phyloP scores from a whole-genome alignment of 495 filamentous ascomycete genomes.

The Bombardia bombarda region DNA sequence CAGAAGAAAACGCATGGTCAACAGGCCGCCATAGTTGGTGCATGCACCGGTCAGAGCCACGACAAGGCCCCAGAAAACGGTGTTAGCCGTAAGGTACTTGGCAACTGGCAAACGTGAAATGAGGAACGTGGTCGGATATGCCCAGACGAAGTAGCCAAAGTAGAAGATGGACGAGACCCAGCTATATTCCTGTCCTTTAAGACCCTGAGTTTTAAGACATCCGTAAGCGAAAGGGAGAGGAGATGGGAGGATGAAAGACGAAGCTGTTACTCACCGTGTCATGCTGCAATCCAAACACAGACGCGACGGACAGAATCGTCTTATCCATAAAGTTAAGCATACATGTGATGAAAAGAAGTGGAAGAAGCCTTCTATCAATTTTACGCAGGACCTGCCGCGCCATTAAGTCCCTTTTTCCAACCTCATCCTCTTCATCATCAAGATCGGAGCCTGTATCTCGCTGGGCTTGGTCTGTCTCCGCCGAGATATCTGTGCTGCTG shows the following conservation, averaged over 20 bases:
- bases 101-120: constrained; percentile 47
- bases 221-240: neutral
- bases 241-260: neutral
- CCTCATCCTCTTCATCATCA: no score
- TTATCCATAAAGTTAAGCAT: constrained; percentile 62
- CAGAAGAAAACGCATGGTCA: constrained; percentile 44
- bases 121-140: constrained; percentile 25
- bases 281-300: constrained; percentile 24
- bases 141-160: constrained; percentile 24
- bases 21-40: constrained; percentile 58
- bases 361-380: constrained; percentile 30
- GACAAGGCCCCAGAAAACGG: constrained; percentile 54
- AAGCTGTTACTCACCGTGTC: neutral
- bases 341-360: constrained; percentile 52
- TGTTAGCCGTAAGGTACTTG: constrained; percentile 48
- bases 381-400: constrained; percentile 19
- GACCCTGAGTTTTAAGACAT: neutral
- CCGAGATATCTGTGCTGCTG: no score
- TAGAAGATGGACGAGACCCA: constrained; percentile 28
- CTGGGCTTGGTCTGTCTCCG: no score
- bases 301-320: constrained; percentile 23
- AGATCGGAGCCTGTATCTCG: no score
- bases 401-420: neutral
- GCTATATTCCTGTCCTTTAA: constrained; percentile 31
- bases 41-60: constrained; percentile 71